These are phyloP conservation scores for Sphenostylis stenocarpa DNA, from an alignment of 306 rosid genomes.

Conservation along the genomic window DNA sequence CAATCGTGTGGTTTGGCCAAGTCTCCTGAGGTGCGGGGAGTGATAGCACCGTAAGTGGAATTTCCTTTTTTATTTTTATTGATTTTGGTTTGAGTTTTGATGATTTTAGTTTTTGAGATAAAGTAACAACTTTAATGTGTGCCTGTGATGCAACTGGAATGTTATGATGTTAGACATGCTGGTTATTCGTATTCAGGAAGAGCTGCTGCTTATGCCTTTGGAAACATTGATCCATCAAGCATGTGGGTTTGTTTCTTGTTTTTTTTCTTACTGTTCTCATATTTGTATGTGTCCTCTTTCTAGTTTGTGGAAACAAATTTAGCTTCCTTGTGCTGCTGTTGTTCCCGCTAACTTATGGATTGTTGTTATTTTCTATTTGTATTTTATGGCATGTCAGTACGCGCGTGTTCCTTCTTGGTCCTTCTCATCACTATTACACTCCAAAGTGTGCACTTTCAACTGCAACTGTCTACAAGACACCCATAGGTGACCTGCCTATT, in stretches of 20 bases:
- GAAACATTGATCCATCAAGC: conserved; percentile 88
- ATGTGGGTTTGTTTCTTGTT: conserved; percentile 55
- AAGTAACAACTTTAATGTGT: conserved; percentile 2
- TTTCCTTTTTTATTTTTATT: not conserved
- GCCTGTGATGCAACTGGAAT: conserved; percentile 28
- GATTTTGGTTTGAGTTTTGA: not conserved
- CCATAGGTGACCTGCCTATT: conserved; percentile 86
- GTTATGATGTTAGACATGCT: conserved; percentile 70
- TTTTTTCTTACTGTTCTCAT: not conserved
- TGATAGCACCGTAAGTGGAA: conserved; percentile 90
- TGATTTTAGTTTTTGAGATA: not conserved
- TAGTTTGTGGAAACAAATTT: not conserved
- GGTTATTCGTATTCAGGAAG: conserved; percentile 96
- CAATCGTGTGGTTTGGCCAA: conserved; percentile 58
- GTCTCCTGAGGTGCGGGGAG: conserved; percentile 78
- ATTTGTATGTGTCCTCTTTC: not conserved
- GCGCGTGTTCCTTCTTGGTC: conserved; percentile 95
- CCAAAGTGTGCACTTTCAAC: conserved; percentile 88
- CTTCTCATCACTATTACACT: conserved; percentile 93
- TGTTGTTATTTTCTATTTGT: not conserved
- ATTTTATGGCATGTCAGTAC: conserved; percentile 51
- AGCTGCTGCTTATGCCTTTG: conserved; percentile 97
- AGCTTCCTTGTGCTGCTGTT: not conserved
- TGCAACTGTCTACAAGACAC: conserved; percentile 91
- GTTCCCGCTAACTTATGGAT: not conserved